phyloP scores from a whole-genome alignment of 805 yeast species.

The Torulaspora gathmanii region DNA sequence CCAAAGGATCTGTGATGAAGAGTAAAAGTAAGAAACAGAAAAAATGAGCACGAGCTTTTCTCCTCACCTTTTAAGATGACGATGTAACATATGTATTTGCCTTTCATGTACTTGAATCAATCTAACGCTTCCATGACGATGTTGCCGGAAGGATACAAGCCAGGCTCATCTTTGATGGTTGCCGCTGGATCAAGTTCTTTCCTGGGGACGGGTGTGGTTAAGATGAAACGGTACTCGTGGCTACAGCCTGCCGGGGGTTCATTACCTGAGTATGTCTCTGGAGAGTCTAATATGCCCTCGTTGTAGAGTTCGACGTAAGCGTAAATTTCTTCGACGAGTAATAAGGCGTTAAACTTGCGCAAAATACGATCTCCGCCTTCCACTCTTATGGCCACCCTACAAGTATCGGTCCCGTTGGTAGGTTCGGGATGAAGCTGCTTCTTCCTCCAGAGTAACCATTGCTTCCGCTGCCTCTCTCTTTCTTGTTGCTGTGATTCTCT shows the following conservation, averaged over 20 bases:
- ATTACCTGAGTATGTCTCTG: conserved; percentile 16
- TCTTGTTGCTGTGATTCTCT: conserved; percentile 25
- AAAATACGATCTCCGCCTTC: conserved; percentile 57
- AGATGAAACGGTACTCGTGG: conserved; percentile 46
- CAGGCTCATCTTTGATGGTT: conserved; percentile 40
- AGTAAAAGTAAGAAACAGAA: conserved; percentile 14
- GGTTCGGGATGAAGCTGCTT: conserved; percentile 33
- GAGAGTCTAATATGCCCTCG: conserved; percentile 25
- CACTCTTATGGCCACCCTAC: conserved; percentile 68
- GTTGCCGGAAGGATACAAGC: conserved; percentile 62
- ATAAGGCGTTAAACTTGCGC: conserved; percentile 44
- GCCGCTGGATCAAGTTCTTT: conserved; percentile 37
- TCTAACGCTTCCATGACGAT: conserved; percentile 44
- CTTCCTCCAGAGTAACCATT: conserved; percentile 51
- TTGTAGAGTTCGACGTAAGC: conserved; percentile 59
- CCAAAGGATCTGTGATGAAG: conserved; percentile 36
- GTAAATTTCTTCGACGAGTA: conserved; percentile 58
- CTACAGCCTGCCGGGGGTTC: conserved; percentile 39
- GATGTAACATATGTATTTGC: conserved; percentile 8
- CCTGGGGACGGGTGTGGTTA: conserved; percentile 57
- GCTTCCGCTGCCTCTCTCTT: conserved; percentile 26
- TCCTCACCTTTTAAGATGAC: not conserved
- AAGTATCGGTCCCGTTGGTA: conserved; percentile 30
- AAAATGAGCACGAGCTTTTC: conserved; percentile 7
- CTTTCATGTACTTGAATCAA: conserved; percentile 3